Evolutionary conservation across 192 early-diverging fungal species (phyloP), one percentile per base, ranked within the genome.

Genomic region (Borealophlyctis nickersoniae): DNA sequence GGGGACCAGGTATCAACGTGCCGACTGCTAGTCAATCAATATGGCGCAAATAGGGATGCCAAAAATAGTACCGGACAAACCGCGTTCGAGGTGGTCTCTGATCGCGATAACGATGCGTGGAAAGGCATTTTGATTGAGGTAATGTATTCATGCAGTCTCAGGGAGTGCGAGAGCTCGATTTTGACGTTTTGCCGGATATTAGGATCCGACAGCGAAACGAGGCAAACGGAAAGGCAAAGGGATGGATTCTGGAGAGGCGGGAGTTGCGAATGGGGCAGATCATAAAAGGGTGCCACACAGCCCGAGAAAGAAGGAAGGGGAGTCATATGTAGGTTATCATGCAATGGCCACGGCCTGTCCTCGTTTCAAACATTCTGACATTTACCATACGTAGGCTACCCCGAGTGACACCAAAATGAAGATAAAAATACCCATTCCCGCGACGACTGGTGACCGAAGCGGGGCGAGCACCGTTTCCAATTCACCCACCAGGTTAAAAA

Each of bases 21-120:
- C 45, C 82, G 78, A 64, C 50, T 86, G 32, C 72, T 97, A 59
- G 80, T 97, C 54, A 80, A 89, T 22, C 84, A 86, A 49, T 91
- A 89, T 65, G 74, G 77, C 32, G 92, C 91, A 11, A 84, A 92
- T 57, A 81, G 81, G 45, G 78, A 88, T 24, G 89, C 88, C 0
- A 76, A 82, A 60, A 97, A 97, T 65, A 74, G 75, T 0, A 79
- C 88, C 49, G 90, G 81, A 11, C 91, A 95, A 71, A 85, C 84
- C 0, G 88, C 94, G 0, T 74, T 88, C 45, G 88, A 97, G 60
- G 76, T 96, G 53, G 87, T 91, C 0, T 80, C 88, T 39, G 88
- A 93, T 62, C 71, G 70, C 22, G 70, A 64, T 9, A 68, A 76
- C 32, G 74, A 77, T 26, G 60, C 71, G n/a, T 87, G 86, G 86